Evolutionary conservation across 2,329 filamentous ascomycete species (phyloP).

Genomic region (Verticillium longisporum): DNA sequence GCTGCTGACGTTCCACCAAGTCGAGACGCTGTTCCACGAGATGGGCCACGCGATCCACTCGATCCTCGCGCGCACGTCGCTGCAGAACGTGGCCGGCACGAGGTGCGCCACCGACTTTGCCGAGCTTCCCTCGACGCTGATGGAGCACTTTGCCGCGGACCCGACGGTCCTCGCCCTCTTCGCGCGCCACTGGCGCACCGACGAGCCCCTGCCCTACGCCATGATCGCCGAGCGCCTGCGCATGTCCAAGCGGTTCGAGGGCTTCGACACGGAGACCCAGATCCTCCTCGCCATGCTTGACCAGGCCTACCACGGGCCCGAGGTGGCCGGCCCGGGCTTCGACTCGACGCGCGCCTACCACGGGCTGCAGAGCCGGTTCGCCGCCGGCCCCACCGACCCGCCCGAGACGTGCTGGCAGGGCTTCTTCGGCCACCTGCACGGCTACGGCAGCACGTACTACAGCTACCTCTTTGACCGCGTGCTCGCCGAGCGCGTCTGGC

Average conservation of each 20-base stretch:
- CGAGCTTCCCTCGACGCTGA: constrained; percentile 89
- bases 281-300: constrained; percentile 90
- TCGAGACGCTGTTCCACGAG: constrained; percentile 95
- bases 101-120: constrained; percentile 95
- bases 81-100: constrained; percentile 92
- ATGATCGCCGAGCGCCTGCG: constrained; percentile 64
- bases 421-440: constrained; percentile 92
- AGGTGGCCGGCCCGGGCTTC: constrained; percentile 41
- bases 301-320: constrained; percentile 73
- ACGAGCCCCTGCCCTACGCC: constrained; percentile 68
- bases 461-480: constrained; percentile 94
- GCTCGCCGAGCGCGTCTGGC: constrained; percentile 89
- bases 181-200: constrained; percentile 85
- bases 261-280: constrained; percentile 78
- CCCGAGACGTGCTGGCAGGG: constrained; percentile 80
- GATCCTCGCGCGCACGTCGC: constrained; percentile 79
- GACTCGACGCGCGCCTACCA: constrained; percentile 70
- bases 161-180: constrained; percentile 78
- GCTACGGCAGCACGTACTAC: constrained; percentile 95
- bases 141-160: constrained; percentile 93
- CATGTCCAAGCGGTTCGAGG: constrained; percentile 65
- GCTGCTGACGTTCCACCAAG: constrained; percentile 75
- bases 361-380: constrained; percentile 61
- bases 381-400: constrained; percentile 65
- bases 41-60: constrained; percentile 98